Conservation (phyloP, 139 green algal genomes). For the Tetradesmus lagerheimii region DNA sequence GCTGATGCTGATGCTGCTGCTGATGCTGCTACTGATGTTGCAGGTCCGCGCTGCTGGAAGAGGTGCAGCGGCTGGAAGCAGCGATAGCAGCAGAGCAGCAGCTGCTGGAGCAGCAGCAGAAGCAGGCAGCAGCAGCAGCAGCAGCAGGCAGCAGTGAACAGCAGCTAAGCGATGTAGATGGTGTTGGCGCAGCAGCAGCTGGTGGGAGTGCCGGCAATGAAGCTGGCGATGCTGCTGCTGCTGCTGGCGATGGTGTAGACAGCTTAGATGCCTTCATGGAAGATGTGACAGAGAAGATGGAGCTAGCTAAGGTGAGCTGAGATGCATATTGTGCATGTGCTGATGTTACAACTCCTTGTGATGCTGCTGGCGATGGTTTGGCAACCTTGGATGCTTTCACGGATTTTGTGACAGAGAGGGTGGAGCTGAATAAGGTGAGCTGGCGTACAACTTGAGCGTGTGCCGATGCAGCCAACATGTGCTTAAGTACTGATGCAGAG, state of each 20-base stretch:
- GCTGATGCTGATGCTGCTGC: not conserved
- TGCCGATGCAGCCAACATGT: too few species aligned
- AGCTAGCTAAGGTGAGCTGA: constrained; percentile 71
- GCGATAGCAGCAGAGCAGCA: constrained; percentile 19
- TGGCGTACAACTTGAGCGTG: too few species aligned
- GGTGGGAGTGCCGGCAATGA: not conserved
- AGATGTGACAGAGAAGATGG: constrained; percentile 66
- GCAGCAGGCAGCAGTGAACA: not conserved
- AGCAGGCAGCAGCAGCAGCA: constrained; percentile 20
- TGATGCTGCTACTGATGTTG: not conserved
- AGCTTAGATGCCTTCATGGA: constrained; percentile 86
- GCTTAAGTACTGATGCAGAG: too few species aligned
- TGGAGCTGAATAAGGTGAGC: too few species aligned
- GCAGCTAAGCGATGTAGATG: not conserved
- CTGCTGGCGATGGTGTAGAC: constrained; percentile 56
- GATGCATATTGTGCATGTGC: too few species aligned
- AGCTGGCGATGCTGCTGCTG: not conserved
- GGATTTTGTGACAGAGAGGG: too few species aligned
- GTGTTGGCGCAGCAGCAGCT: not conserved
- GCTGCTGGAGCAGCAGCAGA: not conserved
- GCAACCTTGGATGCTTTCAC: too few species aligned
- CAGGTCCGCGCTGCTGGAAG: constrained; percentile 24
- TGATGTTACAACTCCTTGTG: too few species aligned
- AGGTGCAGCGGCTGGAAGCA: constrained; percentile 18
- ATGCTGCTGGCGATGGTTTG: too few species aligned